Evolutionary conservation across 495 filamentous ascomycete species (phyloP).

Genomic region (Stereocaulon alpinum): DNA sequence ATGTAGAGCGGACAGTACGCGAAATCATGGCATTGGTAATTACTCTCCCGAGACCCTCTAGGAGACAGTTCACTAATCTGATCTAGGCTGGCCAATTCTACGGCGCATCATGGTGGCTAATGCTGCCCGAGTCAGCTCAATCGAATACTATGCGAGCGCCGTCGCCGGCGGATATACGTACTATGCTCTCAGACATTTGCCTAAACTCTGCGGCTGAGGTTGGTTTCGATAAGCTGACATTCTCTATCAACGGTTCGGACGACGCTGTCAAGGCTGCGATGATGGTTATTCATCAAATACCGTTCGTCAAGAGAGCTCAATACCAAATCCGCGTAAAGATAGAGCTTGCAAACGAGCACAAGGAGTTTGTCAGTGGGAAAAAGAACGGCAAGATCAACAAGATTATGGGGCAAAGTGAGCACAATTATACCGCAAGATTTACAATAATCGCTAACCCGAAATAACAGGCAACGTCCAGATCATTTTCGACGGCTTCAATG

Average conservation of each 20-base stretch:
- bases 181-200: constrained; percentile 91
- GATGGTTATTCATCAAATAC: constrained; percentile 83
- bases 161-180: constrained; percentile 62
- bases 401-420: constrained; percentile 92
- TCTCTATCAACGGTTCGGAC: constrained; percentile 89
- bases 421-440: neutral
- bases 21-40: constrained; percentile 89
- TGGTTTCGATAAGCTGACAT: constrained; percentile 84
- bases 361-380: constrained; percentile 98
- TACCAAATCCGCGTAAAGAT: constrained; percentile 96
- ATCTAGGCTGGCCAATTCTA: constrained; percentile 89
- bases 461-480: constrained; percentile 80
- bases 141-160: constrained; percentile 50
- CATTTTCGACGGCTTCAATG: constrained; percentile 96
- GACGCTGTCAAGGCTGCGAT: constrained; percentile 90
- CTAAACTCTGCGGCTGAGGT: constrained; percentile 93
- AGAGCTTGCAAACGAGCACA: constrained; percentile 97
- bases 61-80: constrained; percentile 26
- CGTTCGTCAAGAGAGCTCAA: constrained; percentile 74
- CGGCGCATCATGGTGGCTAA: constrained; percentile 90
- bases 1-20: constrained; percentile 85
- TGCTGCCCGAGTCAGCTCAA: constrained; percentile 59
- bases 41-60: neutral
- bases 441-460: neutral
- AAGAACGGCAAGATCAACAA: constrained; percentile 99